A percentile compares a stretch with the other conserved stretches of the same genome.
These are phyloP conservation scores for Canariomyces notabilis DNA, from an alignment of 2,329 filamentous ascomycete genomes.

Conservation along the genomic window DNA sequence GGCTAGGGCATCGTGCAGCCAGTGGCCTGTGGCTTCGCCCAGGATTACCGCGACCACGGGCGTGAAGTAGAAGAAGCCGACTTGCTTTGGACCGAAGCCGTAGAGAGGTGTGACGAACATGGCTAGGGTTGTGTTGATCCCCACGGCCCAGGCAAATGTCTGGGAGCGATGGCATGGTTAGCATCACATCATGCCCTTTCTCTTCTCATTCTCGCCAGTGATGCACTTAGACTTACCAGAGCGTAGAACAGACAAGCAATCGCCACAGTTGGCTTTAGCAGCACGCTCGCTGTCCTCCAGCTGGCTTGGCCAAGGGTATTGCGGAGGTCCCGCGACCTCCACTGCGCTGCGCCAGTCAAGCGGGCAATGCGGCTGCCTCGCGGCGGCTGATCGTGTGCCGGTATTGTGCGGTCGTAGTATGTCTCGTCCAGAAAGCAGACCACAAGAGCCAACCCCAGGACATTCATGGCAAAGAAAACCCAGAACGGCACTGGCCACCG, in stretches of 20 bases:
- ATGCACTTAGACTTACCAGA: conserved; percentile 24
- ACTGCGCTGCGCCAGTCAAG: conserved; percentile 32
- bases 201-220: not conserved
- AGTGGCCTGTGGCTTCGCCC: conserved; percentile 51
- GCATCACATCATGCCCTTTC: not conserved
- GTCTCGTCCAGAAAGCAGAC: conserved; percentile 43
- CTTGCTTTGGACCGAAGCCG: conserved; percentile 43
- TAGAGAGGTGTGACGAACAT: conserved; percentile 49
- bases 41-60: conserved; percentile 50
- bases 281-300: conserved; percentile 34
- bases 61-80: conserved; percentile 55
- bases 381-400: conserved; percentile 32
- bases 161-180: conserved; percentile 22
- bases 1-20: conserved; percentile 49
- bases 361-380: conserved; percentile 28
- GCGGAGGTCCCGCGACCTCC: conserved; percentile 32
- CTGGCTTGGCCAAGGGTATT: conserved; percentile 39
- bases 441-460: conserved; percentile 35
- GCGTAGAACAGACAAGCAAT: conserved; percentile 34
- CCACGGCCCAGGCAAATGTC: conserved; percentile 47
- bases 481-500: conserved; percentile 45
- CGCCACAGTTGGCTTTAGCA: conserved; percentile 37
- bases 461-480: conserved; percentile 40
- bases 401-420: conserved; percentile 43
- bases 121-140: conserved; percentile 52